Percentiles rank a stretch among this genome's conserved stretches.
These are phyloP conservation scores for Grammothele lineata DNA, from an alignment of 768 basidiomycete species.

Conservation along the genomic window DNA sequence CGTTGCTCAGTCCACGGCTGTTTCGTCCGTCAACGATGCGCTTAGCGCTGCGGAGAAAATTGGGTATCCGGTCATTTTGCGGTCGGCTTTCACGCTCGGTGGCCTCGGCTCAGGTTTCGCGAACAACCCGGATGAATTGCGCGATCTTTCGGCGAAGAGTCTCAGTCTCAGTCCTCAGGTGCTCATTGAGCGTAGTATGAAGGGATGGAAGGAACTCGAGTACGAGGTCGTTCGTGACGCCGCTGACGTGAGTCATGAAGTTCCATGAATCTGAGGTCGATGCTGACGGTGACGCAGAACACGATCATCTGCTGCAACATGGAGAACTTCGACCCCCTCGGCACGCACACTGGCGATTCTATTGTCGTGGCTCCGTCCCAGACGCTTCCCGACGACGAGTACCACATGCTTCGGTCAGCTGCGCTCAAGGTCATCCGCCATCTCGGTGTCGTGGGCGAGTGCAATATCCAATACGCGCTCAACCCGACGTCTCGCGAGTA, in stretches of 20 bases:
- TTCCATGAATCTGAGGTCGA: not conserved
- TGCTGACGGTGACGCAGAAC: slow-evolving; percentile 50
- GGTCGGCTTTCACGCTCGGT: slow-evolving; percentile 95
- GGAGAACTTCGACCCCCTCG: slow-evolving; percentile 99
- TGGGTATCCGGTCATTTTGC: slow-evolving; percentile 96
- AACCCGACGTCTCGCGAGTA: slow-evolving; percentile 92
- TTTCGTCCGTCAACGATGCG: slow-evolving; percentile 92
- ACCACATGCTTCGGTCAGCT: slow-evolving; percentile 97
- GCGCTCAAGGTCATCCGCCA: slow-evolving; percentile 89
- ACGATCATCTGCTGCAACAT: slow-evolving; percentile 99
- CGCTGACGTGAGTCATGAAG: slow-evolving; percentile 70
- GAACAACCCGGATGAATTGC: slow-evolving; percentile 88
- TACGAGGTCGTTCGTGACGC: slow-evolving; percentile 98
- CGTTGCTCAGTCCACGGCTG: slow-evolving; percentile 92
- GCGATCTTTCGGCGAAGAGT: slow-evolving; percentile 89
- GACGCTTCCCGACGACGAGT: slow-evolving; percentile 95
- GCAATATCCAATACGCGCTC: slow-evolving; percentile 97
- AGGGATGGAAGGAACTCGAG: slow-evolving; percentile 99
- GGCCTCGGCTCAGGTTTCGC: slow-evolving; percentile 99
- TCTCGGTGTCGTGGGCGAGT: slow-evolving; percentile 89
- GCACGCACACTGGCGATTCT: slow-evolving; percentile 98
- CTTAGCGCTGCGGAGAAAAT: slow-evolving; percentile 87
- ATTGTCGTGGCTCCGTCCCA: slow-evolving; percentile 99
- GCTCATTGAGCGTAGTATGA: slow-evolving; percentile 95
- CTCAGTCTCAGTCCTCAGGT: slow-evolving; percentile 92